These are phyloP conservation scores for Shiraia sp. DNA, from an alignment of 2,329 filamentous ascomycete genomes.

Conservation along the genomic window DNA sequence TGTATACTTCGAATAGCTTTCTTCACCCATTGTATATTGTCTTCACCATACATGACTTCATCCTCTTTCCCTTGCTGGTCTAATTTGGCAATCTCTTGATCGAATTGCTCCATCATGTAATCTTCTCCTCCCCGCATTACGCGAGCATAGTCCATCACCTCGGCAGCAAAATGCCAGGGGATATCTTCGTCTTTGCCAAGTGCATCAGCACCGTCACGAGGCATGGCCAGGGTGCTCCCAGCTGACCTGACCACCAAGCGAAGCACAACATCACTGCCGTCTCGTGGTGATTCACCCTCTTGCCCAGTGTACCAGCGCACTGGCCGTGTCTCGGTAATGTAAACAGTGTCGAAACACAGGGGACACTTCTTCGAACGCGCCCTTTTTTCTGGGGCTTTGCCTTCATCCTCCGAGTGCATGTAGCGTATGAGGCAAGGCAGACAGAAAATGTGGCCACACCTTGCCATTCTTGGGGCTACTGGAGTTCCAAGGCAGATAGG, in stretches of 20 bases:
- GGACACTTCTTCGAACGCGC: constrained; percentile 92
- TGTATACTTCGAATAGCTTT: constrained; percentile 77
- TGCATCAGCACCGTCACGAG: constrained; percentile 76
- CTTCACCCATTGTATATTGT: constrained; percentile 81
- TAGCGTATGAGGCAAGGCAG: constrained; percentile 90
- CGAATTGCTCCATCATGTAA: constrained; percentile 82
- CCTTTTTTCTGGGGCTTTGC: constrained; percentile 65
- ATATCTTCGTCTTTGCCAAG: constrained; percentile 73
- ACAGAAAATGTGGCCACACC: constrained; percentile 96
- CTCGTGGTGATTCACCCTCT: constrained; percentile 76
- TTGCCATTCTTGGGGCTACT: constrained; percentile 93
- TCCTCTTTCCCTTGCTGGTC: constrained; percentile 81
- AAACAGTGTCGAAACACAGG: constrained; percentile 92
- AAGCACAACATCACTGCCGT: constrained; percentile 87
- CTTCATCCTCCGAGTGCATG: constrained; percentile 81
- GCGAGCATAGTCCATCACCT: constrained; percentile 90
- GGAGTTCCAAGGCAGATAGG: constrained; percentile 94
- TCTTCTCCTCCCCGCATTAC: constrained; percentile 92
- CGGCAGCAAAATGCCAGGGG: constrained; percentile 93
- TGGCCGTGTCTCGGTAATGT: constrained; percentile 84
- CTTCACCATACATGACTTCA: constrained; percentile 87
- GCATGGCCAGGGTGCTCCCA: constrained; percentile 83
- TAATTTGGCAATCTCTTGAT: constrained; percentile 76
- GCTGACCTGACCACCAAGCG: constrained; percentile 81
- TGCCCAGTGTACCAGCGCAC: constrained; percentile 91